Evolutionary conservation across 768 basidiomycete species (phyloP).

Genomic region (Sporobolomyces phaffii): DNA sequence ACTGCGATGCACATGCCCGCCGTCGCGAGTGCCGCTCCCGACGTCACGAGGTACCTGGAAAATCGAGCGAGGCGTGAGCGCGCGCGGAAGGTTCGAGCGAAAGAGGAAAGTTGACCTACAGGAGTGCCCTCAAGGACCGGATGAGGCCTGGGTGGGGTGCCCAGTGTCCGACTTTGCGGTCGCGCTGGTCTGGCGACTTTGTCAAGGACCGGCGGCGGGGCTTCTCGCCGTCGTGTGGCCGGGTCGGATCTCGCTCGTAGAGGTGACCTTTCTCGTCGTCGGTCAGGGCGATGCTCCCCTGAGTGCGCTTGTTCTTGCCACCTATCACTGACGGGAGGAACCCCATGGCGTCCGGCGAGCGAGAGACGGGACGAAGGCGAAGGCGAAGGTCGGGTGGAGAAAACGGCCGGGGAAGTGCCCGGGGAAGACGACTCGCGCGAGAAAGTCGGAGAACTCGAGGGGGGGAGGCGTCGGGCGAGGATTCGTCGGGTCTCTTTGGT

Average conservation of each 20-base stretch:
- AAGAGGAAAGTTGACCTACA: background rate
- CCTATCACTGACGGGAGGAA: constrained; percentile 11
- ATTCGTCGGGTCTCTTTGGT: background rate
- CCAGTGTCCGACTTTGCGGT: constrained; percentile 11
- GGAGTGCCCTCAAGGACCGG: constrained; percentile 10
- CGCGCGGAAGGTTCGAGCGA: background rate
- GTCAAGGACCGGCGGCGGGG: background rate
- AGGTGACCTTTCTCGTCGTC: constrained; percentile 21
- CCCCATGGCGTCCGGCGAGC: background rate
- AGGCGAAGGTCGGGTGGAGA: background rate
- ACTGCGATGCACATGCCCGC: constrained; percentile 28
- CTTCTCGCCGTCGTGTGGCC: background rate
- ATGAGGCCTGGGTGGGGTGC: constrained; percentile 27
- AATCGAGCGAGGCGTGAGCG: background rate
- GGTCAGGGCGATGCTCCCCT: background rate
- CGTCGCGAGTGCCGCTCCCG: constrained; percentile 20
- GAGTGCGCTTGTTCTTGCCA: background rate
- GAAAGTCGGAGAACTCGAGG: background rate
- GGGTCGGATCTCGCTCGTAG: constrained; percentile 21
- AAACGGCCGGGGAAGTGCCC: background rate
- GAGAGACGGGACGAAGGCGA: background rate
- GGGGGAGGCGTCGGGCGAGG: background rate
- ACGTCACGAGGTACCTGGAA: constrained; percentile 22
- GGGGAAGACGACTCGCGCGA: background rate
- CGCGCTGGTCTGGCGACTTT: background rate